A percentile compares a stretch with the other conserved stretches of the same genome.
Conservation (phyloP, 2,329 filamentous ascomycete species). For the Monilinia aucupariae region DNA sequence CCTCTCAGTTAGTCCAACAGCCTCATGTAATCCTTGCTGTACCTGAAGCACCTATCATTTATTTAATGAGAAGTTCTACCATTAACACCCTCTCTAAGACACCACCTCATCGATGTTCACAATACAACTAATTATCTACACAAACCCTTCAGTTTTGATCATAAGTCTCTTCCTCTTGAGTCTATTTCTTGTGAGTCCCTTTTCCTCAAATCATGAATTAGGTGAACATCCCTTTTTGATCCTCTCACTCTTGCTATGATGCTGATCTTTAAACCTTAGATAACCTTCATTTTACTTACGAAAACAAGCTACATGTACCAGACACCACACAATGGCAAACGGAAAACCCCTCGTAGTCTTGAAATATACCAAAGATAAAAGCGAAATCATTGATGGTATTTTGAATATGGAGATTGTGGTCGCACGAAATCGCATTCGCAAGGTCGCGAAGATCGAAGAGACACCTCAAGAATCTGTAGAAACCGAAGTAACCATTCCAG, state of each 20-base stretch:
- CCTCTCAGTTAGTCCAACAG: no score
- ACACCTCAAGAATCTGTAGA: background rate
- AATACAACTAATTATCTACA: rapidly evolving
- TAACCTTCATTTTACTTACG: background rate
- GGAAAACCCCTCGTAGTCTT: background rate
- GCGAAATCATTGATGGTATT: background rate
- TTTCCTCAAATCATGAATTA: background rate
- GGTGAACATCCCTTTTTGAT: background rate
- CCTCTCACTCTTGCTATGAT: rapidly evolving
- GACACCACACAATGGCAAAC: background rate
- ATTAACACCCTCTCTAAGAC: background rate
- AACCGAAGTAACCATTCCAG: background rate
- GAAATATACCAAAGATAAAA: background rate
- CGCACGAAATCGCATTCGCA: rapidly evolving
- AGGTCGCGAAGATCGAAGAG: rapidly evolving
- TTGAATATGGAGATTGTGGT: background rate
- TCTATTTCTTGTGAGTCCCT: no score
- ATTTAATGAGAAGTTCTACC: background rate
- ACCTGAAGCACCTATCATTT: background rate
- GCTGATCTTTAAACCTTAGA: background rate
- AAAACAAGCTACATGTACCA: background rate
- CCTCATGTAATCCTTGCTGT: no score
- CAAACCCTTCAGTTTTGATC: rapidly evolving
- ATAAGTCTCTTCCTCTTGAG: background rate
- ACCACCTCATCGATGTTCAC: background rate